phyloP scores from a whole-genome alignment of 768 basidiomycete genomes.

The Suillus ampliporus region DNA sequence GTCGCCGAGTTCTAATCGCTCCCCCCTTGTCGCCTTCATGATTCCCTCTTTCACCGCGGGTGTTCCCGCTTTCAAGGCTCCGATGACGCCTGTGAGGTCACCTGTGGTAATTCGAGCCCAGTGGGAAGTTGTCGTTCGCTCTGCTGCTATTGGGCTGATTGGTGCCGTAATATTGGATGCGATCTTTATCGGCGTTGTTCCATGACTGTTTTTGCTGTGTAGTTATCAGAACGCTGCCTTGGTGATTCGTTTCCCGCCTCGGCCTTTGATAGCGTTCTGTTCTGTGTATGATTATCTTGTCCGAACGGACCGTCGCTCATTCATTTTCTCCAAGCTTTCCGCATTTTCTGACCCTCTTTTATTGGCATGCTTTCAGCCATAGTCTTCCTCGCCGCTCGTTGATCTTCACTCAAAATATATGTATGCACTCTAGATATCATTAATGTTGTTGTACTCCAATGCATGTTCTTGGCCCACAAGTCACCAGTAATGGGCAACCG shows the following conservation, averaged over 20 bases:
- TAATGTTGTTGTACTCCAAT: neutral
- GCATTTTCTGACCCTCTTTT: neutral
- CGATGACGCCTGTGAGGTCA: constrained; percentile 71
- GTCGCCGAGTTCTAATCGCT: constrained; percentile 13
- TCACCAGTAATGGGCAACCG: neutral
- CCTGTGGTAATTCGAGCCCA: constrained; percentile 78
- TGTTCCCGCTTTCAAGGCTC: constrained; percentile 75
- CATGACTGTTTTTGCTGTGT: constrained; percentile 18
- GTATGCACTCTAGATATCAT: constrained; percentile 1
- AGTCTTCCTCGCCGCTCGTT: neutral
- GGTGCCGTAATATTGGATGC: constrained; percentile 36
- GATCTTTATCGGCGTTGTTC: constrained; percentile 38
- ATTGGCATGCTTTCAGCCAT: no score
- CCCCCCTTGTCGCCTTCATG: constrained; percentile 6
- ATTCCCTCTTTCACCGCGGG: constrained; percentile 39
- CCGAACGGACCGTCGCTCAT: neutral
- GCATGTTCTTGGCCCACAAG: neutral
- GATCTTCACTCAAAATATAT: neutral
- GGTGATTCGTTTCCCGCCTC: neutral
- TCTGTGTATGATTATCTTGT: neutral
- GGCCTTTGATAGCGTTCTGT: neutral
- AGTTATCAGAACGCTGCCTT: neutral
- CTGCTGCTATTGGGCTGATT: constrained; percentile 53
- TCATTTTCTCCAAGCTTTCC: neutral
- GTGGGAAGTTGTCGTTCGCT: constrained; percentile 82